A percentile compares a stretch with the other conserved stretches of the same genome.
Evolutionary conservation across 129 eudicot genomes (phyloP).

Genomic region (Mikania micrantha): DNA sequence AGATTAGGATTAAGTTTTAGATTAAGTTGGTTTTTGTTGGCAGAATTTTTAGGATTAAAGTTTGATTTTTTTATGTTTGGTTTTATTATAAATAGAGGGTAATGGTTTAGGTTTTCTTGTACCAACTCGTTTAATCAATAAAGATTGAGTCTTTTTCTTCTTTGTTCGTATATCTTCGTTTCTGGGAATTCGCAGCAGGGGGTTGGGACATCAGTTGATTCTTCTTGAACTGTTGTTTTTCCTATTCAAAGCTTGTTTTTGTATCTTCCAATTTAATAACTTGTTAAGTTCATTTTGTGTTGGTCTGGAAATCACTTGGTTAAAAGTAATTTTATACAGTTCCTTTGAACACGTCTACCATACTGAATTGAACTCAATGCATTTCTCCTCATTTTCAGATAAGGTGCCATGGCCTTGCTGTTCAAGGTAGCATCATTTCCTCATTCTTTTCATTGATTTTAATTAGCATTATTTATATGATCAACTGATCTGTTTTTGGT

Average conservation of each 20-base stretch:
- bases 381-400: slow-evolving; percentile 19
- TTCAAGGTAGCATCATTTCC: slow-evolving; percentile 28
- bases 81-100: too few species aligned
- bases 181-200: too few species aligned
- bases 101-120: too few species aligned
- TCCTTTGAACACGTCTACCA: not conserved
- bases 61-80: too few species aligned
- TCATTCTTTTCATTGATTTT: not conserved
- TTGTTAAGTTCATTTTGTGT: not conserved
- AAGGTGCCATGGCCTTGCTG: slow-evolving; percentile 34
- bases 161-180: too few species aligned
- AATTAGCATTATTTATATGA: not conserved
- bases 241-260: not conserved
- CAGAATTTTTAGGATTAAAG: too few species aligned
- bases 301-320: not conserved
- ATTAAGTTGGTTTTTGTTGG: too few species aligned
- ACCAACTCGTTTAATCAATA: too few species aligned
- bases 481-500: not conserved
- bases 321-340: not conserved
- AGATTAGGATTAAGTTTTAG: too few species aligned
- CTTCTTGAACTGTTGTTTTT: not conserved
- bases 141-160: too few species aligned
- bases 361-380: not conserved
- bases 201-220: too few species aligned
- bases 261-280: not conserved